phyloP scores from a whole-genome alignment of 768 basidiomycete species.

The Mycena polygramma region DNA sequence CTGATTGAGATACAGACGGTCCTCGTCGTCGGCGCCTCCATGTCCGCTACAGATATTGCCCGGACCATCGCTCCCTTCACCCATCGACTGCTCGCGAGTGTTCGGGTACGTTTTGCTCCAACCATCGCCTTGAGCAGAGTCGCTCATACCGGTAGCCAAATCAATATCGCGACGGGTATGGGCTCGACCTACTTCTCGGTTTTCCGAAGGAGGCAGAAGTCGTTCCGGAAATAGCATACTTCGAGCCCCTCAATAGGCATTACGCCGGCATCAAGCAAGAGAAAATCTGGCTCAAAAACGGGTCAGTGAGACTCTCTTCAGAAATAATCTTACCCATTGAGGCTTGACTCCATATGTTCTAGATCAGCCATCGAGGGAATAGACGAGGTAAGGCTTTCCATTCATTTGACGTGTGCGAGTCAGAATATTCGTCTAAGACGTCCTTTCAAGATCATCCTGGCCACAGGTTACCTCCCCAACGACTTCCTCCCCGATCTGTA shows the following conservation, averaged over 20 bases:
- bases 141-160: constrained; percentile 33
- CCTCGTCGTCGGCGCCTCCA: constrained; percentile 34
- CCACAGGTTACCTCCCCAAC: constrained; percentile 47
- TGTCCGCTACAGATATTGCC: constrained; percentile 36
- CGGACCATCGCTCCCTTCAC: constrained; percentile 31
- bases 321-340: too few species aligned
- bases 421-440: neutral
- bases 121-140: neutral
- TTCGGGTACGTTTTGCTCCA: constrained; percentile 27
- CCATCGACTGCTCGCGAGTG: constrained; percentile 31
- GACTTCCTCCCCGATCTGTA: constrained; percentile 42
- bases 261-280: constrained; percentile 38
- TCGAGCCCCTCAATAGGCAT: constrained; percentile 37
- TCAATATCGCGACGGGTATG: constrained; percentile 26
- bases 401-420: neutral
- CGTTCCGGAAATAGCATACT: constrained; percentile 45
- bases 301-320: constrained; percentile 25
- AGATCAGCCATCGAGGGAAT: constrained; percentile 38
- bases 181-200: constrained; percentile 36
- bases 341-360: too few species aligned
- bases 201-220: constrained; percentile 43
- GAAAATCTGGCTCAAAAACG: constrained; percentile 44
- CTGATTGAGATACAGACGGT: constrained; percentile 22
- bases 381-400: constrained; percentile 36
- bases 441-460: constrained; percentile 38